phyloP scores from a whole-genome alignment of 129 eudicot species.

The Artemisia tridentata region DNA sequence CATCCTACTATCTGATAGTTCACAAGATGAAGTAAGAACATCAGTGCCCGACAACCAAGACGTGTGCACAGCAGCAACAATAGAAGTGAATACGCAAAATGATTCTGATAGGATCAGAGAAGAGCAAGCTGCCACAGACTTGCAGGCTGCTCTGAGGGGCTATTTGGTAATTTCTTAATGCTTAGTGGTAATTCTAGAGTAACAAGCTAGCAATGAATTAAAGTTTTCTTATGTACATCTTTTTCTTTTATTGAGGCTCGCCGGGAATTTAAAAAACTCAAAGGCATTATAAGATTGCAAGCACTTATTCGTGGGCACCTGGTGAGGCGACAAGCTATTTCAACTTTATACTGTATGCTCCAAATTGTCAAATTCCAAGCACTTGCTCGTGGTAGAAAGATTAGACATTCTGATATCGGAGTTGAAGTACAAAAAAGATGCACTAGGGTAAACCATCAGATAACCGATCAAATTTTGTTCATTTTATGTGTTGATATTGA shows the following conservation, averaged over 20 bases:
- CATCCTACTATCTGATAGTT: constrained; percentile 4
- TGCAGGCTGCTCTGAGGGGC: constrained; percentile 59
- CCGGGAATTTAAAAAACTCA: constrained; percentile 41
- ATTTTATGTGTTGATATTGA: background rate
- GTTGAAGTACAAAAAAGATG: constrained; percentile 29
- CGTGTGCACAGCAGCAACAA: background rate
- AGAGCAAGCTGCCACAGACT: constrained; percentile 50
- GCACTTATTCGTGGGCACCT: constrained; percentile 63
- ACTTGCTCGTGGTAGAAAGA: constrained; percentile 52
- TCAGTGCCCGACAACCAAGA: constrained; percentile 17
- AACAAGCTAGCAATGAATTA: too few species aligned
- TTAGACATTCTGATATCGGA: constrained; percentile 36
- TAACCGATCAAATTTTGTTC: constrained; percentile 6
- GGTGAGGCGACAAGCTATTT: constrained; percentile 66
- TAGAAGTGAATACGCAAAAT: constrained; percentile 10
- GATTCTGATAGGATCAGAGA: constrained; percentile 34
- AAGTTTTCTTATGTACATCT: background rate
- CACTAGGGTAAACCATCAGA: constrained; percentile 18
- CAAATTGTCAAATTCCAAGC: constrained; percentile 56
- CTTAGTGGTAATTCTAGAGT: background rate
- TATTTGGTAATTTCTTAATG: constrained; percentile 37
- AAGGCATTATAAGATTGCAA: constrained; percentile 50
- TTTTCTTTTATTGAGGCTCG: constrained; percentile 47
- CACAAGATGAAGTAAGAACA: constrained; percentile 20
- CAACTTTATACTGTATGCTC: constrained; percentile 47